These are phyloP conservation scores for Fusarium neocosmosporiellum DNA, from an alignment of 2,329 filamentous ascomycete species.

Conservation along the genomic window DNA sequence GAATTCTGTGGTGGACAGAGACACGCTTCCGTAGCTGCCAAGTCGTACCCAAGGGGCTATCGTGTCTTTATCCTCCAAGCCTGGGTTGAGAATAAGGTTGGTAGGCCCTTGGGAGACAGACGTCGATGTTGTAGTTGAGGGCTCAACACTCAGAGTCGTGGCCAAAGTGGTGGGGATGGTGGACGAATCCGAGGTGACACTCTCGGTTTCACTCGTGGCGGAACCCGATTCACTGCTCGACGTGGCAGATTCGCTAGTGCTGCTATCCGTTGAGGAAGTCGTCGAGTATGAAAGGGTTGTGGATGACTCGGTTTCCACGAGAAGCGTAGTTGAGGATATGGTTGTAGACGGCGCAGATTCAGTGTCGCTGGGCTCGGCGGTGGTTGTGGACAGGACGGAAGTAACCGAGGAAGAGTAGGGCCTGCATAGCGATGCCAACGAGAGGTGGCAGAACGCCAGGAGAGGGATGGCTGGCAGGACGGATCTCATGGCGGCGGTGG, in stretches of 20 bases:
- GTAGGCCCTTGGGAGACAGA: not conserved
- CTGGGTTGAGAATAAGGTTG: not conserved
- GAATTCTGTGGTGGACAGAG: not conserved
- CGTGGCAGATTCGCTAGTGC: not conserved
- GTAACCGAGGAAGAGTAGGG: not conserved
- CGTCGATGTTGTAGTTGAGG: not conserved
- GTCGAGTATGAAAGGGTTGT: not conserved
- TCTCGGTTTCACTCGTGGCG: not conserved
- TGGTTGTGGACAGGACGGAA: not conserved
- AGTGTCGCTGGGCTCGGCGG: not conserved
- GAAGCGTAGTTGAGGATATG: not conserved
- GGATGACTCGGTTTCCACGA: not conserved
- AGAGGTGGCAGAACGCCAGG: conserved; percentile 5
- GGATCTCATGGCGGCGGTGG: conserved; percentile 2
- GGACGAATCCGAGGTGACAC: not conserved
- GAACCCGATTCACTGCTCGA: not conserved
- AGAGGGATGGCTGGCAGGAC: not conserved
- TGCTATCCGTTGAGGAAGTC: not conserved
- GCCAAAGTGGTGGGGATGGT: not conserved
- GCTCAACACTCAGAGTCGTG: not conserved
- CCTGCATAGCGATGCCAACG: conserved; percentile 3
- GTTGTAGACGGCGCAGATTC: not conserved
- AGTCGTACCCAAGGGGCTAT: not conserved
- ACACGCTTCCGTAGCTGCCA: not conserved
- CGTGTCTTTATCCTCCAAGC: not conserved